Base-by-base conservation (phyloP, 352 stramenopile species). In the Globisporangium perplexum region DNA sequence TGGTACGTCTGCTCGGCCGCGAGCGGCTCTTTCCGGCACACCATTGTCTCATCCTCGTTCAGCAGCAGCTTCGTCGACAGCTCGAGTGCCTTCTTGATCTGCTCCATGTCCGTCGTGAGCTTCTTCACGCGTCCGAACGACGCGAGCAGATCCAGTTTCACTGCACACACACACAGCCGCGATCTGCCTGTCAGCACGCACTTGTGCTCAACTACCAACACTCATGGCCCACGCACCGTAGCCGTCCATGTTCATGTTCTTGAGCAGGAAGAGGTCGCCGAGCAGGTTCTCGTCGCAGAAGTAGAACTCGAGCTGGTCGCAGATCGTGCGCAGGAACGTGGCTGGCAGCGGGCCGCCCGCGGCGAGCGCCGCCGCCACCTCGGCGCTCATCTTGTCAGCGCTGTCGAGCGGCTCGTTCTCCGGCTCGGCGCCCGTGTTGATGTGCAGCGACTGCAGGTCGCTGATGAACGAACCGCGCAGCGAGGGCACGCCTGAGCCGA, bases 221-320 rank as follows among this genome's bases (percentile, higher is more conserved):
- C n/a, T n/a, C n/a, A n/a, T n/a, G n/a, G n/a, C n/a, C 18, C n/a
- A 74, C 73, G 47, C 66, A 84, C 73, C 74, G 47, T 94, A 94
- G 53, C 83, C 83, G 55, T 94, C 81, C 59, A 80, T 77, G 57
- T 94, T 94, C 83, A 94, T 94, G 59, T 94, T 94, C 62, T 94
- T 94, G 35, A 94, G 55, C 67, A 94, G 57, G 49, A 92, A 92
- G 24, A 94, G 57, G 60, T 94, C 81, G 35, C 81, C 81, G 5
- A 92, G 75, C 38, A 94, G 58, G 70, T 94, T 94, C 47, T 94
- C 83, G 53, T 94, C 83, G 56, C 83, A 94, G 53, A 94, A 94
- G 62, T 94, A 94, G 63, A 87, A 92, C 63, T 94, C 83, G 52
- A 94, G 65, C 57, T 94, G 83, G 57, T 94, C 83, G 55, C 83